A percentile compares a stretch with the other conserved stretches of the same genome.
phyloP scores from a whole-genome alignment of 208 protist species.

The Porcisia hertigi region DNA sequence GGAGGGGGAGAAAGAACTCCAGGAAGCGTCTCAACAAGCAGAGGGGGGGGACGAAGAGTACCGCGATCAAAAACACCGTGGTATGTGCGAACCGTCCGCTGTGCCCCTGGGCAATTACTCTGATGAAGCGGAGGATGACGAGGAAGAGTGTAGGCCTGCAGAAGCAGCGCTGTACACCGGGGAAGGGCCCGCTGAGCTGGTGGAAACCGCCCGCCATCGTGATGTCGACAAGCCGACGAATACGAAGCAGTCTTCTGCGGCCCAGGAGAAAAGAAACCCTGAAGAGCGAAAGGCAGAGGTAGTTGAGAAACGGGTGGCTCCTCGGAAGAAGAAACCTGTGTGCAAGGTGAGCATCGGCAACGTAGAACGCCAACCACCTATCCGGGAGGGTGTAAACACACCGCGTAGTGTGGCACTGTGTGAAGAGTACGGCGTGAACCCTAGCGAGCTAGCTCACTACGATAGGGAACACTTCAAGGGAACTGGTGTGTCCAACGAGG shows the following conservation, averaged over 20 bases:
- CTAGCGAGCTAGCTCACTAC: constrained; percentile 48
- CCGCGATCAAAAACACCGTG: not conserved
- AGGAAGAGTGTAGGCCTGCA: not conserved
- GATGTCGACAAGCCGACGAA: constrained; percentile 11
- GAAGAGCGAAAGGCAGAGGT: not conserved
- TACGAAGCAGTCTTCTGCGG: not conserved
- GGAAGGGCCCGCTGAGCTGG: not conserved
- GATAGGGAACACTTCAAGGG: constrained; percentile 55
- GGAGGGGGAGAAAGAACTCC: not conserved
- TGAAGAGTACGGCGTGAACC: constrained; percentile 52
- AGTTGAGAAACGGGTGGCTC: constrained; percentile 5
- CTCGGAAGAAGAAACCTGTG: constrained; percentile 26
- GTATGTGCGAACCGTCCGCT: not conserved
- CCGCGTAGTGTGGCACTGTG: constrained; percentile 69
- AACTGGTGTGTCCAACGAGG: constrained; percentile 34
- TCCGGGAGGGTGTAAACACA: constrained; percentile 70
- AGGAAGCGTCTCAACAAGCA: not conserved
- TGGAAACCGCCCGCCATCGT: constrained; percentile 7
- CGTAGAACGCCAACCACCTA: constrained; percentile 41
- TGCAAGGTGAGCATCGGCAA: constrained; percentile 46
- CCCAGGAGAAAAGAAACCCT: not conserved
- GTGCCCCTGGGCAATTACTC: not conserved
- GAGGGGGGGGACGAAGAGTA: not conserved
- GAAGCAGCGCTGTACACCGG: not conserved
- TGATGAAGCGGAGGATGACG: constrained; percentile 7